phyloP scores from a whole-genome alignment of 129 eudicot species.

The Chrysanthemum lavandulifolium region DNA sequence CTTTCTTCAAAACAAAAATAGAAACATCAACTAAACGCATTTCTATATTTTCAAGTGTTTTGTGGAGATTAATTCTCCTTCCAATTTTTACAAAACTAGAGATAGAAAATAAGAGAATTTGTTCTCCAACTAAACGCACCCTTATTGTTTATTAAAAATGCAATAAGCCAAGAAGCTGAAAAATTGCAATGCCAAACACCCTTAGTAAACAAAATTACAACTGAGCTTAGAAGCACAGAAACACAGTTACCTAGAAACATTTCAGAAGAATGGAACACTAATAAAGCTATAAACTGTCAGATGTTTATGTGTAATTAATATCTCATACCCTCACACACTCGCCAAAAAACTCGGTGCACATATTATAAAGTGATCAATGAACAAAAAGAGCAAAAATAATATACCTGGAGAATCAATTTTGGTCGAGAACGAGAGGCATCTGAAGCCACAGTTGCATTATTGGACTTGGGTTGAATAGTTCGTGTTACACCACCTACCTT shows the following conservation, averaged over 20 bases:
- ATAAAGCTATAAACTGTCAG: background rate
- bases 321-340: conserved; percentile 1
- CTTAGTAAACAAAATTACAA: conserved; percentile 13
- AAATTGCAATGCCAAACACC: too few relatives aligned
- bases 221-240: conserved; percentile 15
- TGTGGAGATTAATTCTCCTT: too few relatives aligned
- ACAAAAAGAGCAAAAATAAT: conserved; percentile 1
- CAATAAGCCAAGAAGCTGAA: too few relatives aligned
- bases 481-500: conserved; percentile 87
- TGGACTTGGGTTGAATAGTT: conserved; percentile 75
- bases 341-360: background rate
- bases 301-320: background rate
- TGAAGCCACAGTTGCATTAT: conserved; percentile 38
- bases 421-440: conserved; percentile 48
- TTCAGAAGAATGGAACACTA: background rate
- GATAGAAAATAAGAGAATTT: too few relatives aligned
- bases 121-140: too few relatives aligned
- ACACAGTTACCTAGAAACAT: conserved; percentile 12
- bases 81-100: too few relatives aligned
- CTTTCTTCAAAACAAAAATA: too few relatives aligned
- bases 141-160: too few relatives aligned
- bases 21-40: too few relatives aligned
- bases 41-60: too few relatives aligned
- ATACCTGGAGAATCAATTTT: conserved; percentile 59
- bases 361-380: background rate